Evolutionary conservation across 2,329 filamentous ascomycete species (phyloP), one percentile per base, ranked within the genome.

Genomic region (Pseudohalonectria lignicola): DNA sequence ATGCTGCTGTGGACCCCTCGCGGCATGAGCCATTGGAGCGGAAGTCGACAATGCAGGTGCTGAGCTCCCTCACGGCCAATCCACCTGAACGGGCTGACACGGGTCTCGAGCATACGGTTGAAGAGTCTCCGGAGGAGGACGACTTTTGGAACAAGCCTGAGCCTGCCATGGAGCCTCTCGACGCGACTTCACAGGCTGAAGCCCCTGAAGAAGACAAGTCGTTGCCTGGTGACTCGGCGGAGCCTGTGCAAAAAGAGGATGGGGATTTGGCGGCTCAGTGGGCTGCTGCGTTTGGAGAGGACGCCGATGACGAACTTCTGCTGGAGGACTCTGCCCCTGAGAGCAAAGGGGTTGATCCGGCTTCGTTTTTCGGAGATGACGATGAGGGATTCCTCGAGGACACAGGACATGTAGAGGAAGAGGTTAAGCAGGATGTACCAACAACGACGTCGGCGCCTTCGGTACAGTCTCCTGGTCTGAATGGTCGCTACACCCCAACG

Each of bases 381-480:
- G 84, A 85, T 46, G 83, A 88, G 51, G 87, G 86, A 1, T 82
- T 95, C 43, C 63, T 95, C 9, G 80, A 94, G 6, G 87, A 88
- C 41, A 67, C 71, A 4, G 67, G 65, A 10, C 61, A 69, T 16
- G 54, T 12, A 26, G 20, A 20, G 11, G 29, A 31, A 9, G 19
- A 32, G 29, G 15, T 16, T 15, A 31, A 25, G 17, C 4, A 15
- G 26, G 19, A n/a, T 3, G 29, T 18, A 11, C 19, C 28, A 13
- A 19, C 31, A 12, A 12, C 7, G 9, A 19, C 28, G 33, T 43
- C 41, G 39, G 44, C 41, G 40, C 42, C 39, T 51, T 43, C 37
- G 42, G 46, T 40, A 49, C 42, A 36, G 44, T 20, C 30, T n/a
- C 30, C 36, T 11, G 12, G 26, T 5, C 15, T 20, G 21, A 38